Evolutionary conservation across 345 rosid genomes (phyloP), one percentile per base, ranked within the genome.

Genomic region (Eucalyptus grandis): DNA sequence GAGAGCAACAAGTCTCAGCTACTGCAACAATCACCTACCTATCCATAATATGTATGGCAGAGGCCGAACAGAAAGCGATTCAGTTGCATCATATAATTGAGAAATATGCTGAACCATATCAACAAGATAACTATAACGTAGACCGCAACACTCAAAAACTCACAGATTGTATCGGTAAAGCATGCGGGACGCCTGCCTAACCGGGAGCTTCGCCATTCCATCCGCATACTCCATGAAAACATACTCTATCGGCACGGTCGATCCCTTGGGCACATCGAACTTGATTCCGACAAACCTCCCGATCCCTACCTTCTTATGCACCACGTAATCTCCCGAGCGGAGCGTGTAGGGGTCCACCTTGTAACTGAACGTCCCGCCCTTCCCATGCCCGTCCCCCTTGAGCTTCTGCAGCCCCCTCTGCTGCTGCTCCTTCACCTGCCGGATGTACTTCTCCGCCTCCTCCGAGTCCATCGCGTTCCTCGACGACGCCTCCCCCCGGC

Each of bases 171-270:
- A 98, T 87, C 99, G 97, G 91, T 98, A 98, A 91, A 98, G 98
- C 94, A 96, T 89, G 86, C 96, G 96, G 77, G 96, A 92, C 89
- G 99, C 99, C 93, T 97, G 98, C 91, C 95, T 93, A 90, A 98
- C 95, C 43, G 99, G 98, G 91, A 98, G 98, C 93, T 97, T 98
- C 54, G 99, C 99, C 98, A 98, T 98, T 65, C 98, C 99, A 91
- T 98, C 99, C 7, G 99, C 97, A 89, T 95, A 97, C 94, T 98
- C 98, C 21, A 98, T 96, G 67, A 95, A 98, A 88, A 95, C 97
- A 86, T 95, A 98, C 88, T 98, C 99, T 81, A 92, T 88, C 49
- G 98, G 95, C 91, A 92, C 96, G 11, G 94, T 87, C 17, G 97
- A 95, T 88, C 88, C 93, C 91, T 93, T 95, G 19, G 95, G 92